A percentile compares a stretch with the other conserved stretches of the same genome.
phyloP scores from a whole-genome alignment of 2,329 filamentous ascomycete genomes.

The Dactylellina drechsleri region DNA sequence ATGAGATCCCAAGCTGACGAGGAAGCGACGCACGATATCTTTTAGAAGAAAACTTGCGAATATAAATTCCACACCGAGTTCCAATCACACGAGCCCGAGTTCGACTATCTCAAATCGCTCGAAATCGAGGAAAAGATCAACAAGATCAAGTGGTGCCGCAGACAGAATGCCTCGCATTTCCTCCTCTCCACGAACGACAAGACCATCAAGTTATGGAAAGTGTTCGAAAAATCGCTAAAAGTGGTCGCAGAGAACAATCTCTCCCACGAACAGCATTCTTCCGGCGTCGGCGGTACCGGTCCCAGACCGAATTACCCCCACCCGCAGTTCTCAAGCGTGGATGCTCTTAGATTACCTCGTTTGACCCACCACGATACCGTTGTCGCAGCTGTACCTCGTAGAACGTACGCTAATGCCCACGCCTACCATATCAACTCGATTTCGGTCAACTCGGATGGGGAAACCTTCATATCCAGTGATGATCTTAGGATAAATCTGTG shows the following conservation, averaged over 20 bases:
- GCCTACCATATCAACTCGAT: conserved; percentile 99
- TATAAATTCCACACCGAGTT: conserved; percentile 99
- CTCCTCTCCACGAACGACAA: conserved; percentile 99
- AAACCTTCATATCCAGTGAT: conserved; percentile 99
- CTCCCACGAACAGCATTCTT: conserved; percentile 87
- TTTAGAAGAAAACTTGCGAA: conserved; percentile 98
- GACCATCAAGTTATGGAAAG: conserved; percentile 99
- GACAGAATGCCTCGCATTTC: conserved; percentile 98
- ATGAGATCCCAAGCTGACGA: background rate
- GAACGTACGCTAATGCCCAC: conserved; percentile 97
- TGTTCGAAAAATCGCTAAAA: conserved; percentile 99
- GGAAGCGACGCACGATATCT: conserved; percentile 27
- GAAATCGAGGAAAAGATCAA: conserved; percentile 99
- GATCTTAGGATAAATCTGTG: conserved; percentile 97
- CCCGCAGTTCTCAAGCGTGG: conserved; percentile 79
- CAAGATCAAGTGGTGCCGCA: conserved; percentile 99
- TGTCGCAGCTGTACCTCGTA: conserved; percentile 91
- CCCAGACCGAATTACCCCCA: conserved; percentile 74
- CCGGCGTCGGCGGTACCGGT: conserved; percentile 67
- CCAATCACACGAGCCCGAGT: conserved; percentile 98
- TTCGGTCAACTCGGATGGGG: conserved; percentile 99
- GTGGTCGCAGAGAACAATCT: conserved; percentile 99
- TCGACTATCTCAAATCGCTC: conserved; percentile 98
- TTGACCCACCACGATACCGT: conserved; percentile 98
- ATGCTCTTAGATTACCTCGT: conserved; percentile 89